These are phyloP conservation scores for Haematococcus sp. DNA, from an alignment of 139 green algal genomes.

Conservation along the genomic window DNA sequence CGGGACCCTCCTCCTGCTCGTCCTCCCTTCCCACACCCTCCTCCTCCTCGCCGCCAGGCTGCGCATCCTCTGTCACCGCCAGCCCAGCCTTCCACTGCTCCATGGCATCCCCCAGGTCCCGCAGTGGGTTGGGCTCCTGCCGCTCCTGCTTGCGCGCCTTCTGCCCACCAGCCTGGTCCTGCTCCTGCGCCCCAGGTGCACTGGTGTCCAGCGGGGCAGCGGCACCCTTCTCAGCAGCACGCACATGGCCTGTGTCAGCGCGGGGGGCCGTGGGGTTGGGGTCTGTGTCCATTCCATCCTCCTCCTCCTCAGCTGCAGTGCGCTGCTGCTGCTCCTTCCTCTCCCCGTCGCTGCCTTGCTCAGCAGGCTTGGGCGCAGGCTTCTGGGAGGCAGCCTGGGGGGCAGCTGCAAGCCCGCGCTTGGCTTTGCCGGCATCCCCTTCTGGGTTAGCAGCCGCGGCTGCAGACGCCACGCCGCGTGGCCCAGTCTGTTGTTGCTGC, in stretches of 20 bases:
- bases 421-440: neutral
- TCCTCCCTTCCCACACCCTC: constrained; percentile 29
- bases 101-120: constrained; percentile 67
- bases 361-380: neutral
- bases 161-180: constrained; percentile 23
- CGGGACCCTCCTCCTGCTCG: constrained; percentile 26
- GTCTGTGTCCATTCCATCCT: constrained; percentile 22
- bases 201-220: constrained; percentile 17
- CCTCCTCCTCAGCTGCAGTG: constrained; percentile 16
- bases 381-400: neutral
- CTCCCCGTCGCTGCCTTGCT: constrained; percentile 17
- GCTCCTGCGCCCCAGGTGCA: constrained; percentile 10
- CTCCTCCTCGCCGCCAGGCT: constrained; percentile 22
- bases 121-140: constrained; percentile 68
- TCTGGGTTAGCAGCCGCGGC: constrained; percentile 18
- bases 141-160: constrained; percentile 31
- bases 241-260: constrained; percentile 2
- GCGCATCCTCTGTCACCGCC: constrained; percentile 41
- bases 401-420: neutral
- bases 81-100: constrained; percentile 74
- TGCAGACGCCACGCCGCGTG: constrained; percentile 43
- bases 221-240: constrained; percentile 9
- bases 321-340: constrained; percentile 19
- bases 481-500: constrained; percentile 50
- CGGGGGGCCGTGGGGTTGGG: neutral